Evolutionary conservation across 306 rosid genomes (phyloP).

Genomic region (Mimosa pudica): DNA sequence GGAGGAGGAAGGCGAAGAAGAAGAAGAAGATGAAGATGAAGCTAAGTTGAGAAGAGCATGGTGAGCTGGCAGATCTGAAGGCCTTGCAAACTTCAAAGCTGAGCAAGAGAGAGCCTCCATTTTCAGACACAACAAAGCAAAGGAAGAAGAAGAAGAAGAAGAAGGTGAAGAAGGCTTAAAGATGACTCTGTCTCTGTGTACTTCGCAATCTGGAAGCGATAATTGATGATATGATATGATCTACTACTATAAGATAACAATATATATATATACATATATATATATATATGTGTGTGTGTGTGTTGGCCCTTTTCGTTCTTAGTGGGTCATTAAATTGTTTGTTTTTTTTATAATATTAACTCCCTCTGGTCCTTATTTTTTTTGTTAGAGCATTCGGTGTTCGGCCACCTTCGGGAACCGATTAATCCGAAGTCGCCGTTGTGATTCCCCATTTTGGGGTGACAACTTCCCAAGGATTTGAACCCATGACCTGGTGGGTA

Average conservation of each 20-base stretch:
- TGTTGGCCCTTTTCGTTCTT: neutral
- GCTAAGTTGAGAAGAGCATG: conserved; percentile 28
- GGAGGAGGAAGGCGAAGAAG: conserved; percentile 21
- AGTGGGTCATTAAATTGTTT: neutral
- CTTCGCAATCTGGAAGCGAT: neutral
- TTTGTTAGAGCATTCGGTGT: too few species aligned
- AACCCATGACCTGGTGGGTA: too few species aligned
- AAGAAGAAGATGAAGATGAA: conserved; percentile 37
- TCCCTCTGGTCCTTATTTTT: too few species aligned
- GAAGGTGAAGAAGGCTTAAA: neutral
- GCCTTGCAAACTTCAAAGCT: neutral
- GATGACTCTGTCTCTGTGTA: neutral
- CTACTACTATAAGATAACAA: neutral
- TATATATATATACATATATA: neutral
- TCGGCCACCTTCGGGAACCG: too few species aligned
- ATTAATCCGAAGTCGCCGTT: too few species aligned
- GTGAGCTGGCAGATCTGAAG: neutral
- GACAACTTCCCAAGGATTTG: too few species aligned
- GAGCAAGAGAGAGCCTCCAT: conserved; percentile 33
- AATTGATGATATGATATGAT: neutral
- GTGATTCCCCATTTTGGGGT: too few species aligned
- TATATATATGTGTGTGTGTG: too few species aligned
- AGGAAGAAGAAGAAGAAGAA: neutral
- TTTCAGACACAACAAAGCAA: neutral
- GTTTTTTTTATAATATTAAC: too few species aligned